phyloP scores from a whole-genome alignment of 306 rosid genomes.

The Macrotyloma uniflorum region DNA sequence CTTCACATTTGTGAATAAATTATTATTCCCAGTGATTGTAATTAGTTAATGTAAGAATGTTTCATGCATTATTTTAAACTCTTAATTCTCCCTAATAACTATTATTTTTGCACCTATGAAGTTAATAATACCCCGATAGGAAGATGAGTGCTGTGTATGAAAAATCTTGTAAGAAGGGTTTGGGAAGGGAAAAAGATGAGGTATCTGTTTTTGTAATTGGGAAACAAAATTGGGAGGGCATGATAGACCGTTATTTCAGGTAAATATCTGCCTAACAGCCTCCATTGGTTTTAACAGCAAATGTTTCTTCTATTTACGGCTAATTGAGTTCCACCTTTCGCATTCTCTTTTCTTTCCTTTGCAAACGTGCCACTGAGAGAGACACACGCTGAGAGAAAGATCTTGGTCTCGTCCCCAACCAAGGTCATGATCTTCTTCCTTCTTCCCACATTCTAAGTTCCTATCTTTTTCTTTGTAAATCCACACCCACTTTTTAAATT shows the following conservation, averaged over 20 bases:
- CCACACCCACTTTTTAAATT: background rate
- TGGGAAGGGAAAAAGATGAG: background rate
- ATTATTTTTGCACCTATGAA: background rate
- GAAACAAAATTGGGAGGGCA: slow-evolving; percentile 41
- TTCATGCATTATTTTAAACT: no score
- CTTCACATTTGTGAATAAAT: no score
- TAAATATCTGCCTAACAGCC: slow-evolving; percentile 31
- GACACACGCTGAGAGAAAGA: slow-evolving; percentile 39
- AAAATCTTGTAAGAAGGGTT: background rate
- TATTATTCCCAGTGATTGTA: no score
- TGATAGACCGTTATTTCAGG: slow-evolving; percentile 81
- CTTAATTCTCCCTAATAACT: no score
- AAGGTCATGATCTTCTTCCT: slow-evolving; percentile 74
- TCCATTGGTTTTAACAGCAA: slow-evolving; percentile 30
- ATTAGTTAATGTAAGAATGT: no score
- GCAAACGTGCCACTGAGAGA: slow-evolving; percentile 21
- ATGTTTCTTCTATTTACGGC: slow-evolving; percentile 54
- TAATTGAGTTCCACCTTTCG: slow-evolving; percentile 44
- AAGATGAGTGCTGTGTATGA: background rate
- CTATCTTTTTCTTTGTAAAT: background rate
- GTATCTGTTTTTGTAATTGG: background rate
- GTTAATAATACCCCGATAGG: background rate
- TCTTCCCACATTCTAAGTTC: slow-evolving; percentile 37
- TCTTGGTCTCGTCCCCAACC: slow-evolving; percentile 60
- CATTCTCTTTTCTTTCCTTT: slow-evolving; percentile 27